Base-by-base conservation (phyloP, 2,329 filamentous ascomycete genomes). In the Penicillium sp. region DNA sequence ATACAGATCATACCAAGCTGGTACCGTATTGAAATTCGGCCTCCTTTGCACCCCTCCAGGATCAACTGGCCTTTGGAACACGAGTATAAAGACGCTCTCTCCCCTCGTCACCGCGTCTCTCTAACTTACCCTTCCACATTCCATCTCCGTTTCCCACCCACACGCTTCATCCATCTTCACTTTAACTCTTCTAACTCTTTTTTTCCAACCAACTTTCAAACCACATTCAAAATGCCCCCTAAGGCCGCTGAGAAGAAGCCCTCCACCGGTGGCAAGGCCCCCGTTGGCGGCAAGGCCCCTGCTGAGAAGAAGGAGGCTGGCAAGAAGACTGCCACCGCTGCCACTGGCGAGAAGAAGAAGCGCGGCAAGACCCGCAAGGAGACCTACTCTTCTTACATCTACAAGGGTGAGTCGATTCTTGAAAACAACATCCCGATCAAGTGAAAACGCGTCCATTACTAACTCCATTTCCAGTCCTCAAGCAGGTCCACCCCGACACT, bases 311-410 rank as follows among this genome's bases (percentile, higher is more conserved):
- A 97, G 89, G 93, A 97, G 83, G 94, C 93, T 67, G 94, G 93
- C 85, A 99, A 99, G 91, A 99, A 97, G 90, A 97, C 94, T 53
- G 73, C 77, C 49, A 82, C 86, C 69, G 91, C 93, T 61, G 87
- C 93, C 62, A 87, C 91, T 76, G 94, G 94, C 66, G 94, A 97
- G 73, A 97, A 97, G 92, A 99, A 99, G 91, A 99, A 97, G 93
- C 91, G 94, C 77, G 96, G 92, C 84, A 99, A 99, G 93, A 91
- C 93, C 69, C 89, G 94, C 83, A 97, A 97, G 90, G 94, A 99
- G 86, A 99, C 94, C n/a, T 99, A 99, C 86, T 96, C 90, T 70
- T 96, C 91, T 56, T 99, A 99, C 87, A 99, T 99, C 83, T 99
- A 97, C 90, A 99, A 97, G 86, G 94, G 93, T 97, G 77, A 79